Conservation (phyloP, 371 early-diverging fungal genomes). For the Syncephalis fuscata region DNA sequence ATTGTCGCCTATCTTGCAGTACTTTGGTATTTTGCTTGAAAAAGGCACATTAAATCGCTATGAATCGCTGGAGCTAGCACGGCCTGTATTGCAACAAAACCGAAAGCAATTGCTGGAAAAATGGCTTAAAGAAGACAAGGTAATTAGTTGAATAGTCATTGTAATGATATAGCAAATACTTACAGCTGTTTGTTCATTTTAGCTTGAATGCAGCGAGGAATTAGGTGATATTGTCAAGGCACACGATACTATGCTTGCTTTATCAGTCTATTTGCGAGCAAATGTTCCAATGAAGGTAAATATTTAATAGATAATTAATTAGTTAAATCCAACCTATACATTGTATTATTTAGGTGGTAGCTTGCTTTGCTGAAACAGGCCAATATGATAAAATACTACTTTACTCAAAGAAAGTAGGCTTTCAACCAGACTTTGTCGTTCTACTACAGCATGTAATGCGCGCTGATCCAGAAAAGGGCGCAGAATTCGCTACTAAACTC, state of each 20-base stretch:
- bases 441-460: constrained; percentile 83
- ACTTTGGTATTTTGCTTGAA: constrained; percentile 93
- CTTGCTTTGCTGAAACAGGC: constrained; percentile 91
- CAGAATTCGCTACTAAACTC: constrained; percentile 79
- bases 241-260: constrained; percentile 75
- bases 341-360: constrained; percentile 29
- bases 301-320: constrained; percentile 13
- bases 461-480: constrained; percentile 81
- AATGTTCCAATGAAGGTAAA: constrained; percentile 67
- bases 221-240: constrained; percentile 93
- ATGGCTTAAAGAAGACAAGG: constrained; percentile 96
- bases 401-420: constrained; percentile 88
- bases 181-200: background rate
- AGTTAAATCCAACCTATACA: background rate
- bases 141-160: background rate
- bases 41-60: constrained; percentile 84
- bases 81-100: constrained; percentile 80
- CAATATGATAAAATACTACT: constrained; percentile 91
- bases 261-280: constrained; percentile 89
- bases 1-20: constrained; percentile 87
- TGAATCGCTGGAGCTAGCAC: constrained; percentile 88
- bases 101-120: constrained; percentile 90
- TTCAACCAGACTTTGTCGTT: constrained; percentile 78
- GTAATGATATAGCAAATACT: background rate
- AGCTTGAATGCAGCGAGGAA: constrained; percentile 88